phyloP scores from a whole-genome alignment of 352 stramenopile species.

The Salisapilia sapeloensis region DNA sequence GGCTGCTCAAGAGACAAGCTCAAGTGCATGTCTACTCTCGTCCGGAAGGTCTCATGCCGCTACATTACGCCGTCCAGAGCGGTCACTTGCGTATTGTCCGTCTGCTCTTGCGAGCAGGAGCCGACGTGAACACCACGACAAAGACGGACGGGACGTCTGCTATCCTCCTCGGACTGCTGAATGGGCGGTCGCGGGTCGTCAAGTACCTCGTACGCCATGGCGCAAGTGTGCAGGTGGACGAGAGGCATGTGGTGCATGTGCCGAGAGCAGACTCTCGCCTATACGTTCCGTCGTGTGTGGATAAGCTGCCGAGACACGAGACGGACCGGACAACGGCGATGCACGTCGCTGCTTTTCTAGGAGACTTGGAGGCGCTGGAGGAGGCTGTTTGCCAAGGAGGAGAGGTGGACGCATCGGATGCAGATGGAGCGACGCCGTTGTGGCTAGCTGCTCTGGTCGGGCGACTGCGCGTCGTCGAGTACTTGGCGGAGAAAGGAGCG shows the following conservation, averaged over 20 bases:
- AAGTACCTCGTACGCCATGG: constrained; percentile 10
- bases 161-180: constrained; percentile 10
- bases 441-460: constrained; percentile 19
- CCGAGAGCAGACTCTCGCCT: no score
- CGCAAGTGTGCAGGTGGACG: not conserved
- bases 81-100: constrained; percentile 9
- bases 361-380: constrained; percentile 7
- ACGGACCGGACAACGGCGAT: constrained; percentile 11
- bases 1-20: constrained; percentile 10
- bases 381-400: constrained; percentile 7
- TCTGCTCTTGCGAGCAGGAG: constrained; percentile 10
- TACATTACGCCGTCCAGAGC: constrained; percentile 11
- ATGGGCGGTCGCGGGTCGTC: constrained; percentile 9
- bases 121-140: constrained; percentile 6
- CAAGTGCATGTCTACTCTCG: constrained; percentile 7
- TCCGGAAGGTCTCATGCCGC: constrained; percentile 2
- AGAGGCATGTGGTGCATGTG: not conserved
- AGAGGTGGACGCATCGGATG: constrained; percentile 11
- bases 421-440: constrained; percentile 12
- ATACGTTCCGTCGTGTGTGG: no score
- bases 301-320: constrained; percentile 7
- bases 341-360: constrained; percentile 20
- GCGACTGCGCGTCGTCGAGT: constrained; percentile 12
- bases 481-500: constrained; percentile 14
- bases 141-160: constrained; percentile 6